Base-by-base conservation (phyloP, 176 grass and related monocot species). In the Phoenix roebelenii region DNA sequence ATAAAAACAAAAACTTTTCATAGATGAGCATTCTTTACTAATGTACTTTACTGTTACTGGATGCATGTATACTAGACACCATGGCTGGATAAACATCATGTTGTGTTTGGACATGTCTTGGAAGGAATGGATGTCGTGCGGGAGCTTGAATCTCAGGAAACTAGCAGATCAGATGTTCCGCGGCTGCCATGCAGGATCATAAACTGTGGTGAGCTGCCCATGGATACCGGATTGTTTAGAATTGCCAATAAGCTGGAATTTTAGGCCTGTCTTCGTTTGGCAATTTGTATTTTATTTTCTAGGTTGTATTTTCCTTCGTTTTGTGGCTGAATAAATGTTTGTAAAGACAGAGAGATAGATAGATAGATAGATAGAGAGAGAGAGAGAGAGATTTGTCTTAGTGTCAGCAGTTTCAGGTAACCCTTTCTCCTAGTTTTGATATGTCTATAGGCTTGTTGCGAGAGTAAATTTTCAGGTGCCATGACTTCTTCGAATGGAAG, bases 41-140 rank as follows among this genome's bases (percentile, higher is more conserved):
- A 67, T 66, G 7, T 48, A 52, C 20, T 62, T 54, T 16, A 55
- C 49, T 12, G 26, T 76, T 4, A 59, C 61, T 51, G 57, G 71
- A 50, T 14, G 39, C 48, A 64, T 75, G 49, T n/a, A 60, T 59
- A 24, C 25, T 75, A 83, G 85, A 83, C 85, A 65, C 75, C 79
- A 35, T 83, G 85, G 75, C 67, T 88, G 75, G 85, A 83, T 71
- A 52, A 72, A 60, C 70, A 66, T 59, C 85, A 88, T 22, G 85
- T 83, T 12, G 85, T 88, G 51, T 83, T 88, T 83, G 85, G 85
- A 55, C 75, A 83, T 15, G 75, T 88, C 17, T 51, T 79, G 57
- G 80, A 83, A 68, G 79, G 85, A 25, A 83, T 88, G 80, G 80
- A 83, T 18, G 67, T 88, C 15, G 75, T 88, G 66, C 80, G n/a